Percentiles rank a stretch among this genome's conserved stretches.
phyloP scores from a whole-genome alignment of 345 rosid species.

The Boechera retrofracta region DNA sequence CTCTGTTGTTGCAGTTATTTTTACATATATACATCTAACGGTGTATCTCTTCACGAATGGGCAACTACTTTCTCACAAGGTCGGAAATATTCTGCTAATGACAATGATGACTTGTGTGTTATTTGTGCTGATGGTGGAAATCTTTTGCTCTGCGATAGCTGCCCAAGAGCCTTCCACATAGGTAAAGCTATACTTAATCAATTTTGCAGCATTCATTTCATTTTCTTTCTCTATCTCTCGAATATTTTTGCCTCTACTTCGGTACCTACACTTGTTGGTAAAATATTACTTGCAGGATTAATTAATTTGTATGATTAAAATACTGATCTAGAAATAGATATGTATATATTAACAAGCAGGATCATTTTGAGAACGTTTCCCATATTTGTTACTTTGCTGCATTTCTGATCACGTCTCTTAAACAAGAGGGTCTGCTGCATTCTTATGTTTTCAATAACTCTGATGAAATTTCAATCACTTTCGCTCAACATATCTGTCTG shows the following conservation, averaged over 20 bases:
- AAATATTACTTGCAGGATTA: slow-evolving; percentile 14
- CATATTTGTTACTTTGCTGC: slow-evolving; percentile 14
- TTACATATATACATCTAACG: slow-evolving; percentile 93
- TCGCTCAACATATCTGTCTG: slow-evolving; percentile 34
- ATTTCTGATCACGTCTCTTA: slow-evolving; percentile 23
- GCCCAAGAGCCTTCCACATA: slow-evolving; percentile 97
- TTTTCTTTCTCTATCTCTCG: slow-evolving; percentile 28
- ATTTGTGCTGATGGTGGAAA: slow-evolving; percentile 96
- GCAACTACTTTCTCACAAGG: slow-evolving; percentile 82
- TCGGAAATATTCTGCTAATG: slow-evolving; percentile 72
- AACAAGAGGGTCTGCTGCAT: slow-evolving; percentile 25
- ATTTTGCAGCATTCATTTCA: slow-evolving; percentile 27
- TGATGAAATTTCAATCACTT: slow-evolving; percentile 4
- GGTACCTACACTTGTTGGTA: slow-evolving; percentile 25
- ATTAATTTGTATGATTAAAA: slow-evolving; percentile 21
- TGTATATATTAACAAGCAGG: slow-evolving; percentile 24
- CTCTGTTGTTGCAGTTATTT: slow-evolving; percentile 67
- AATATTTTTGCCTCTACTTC: slow-evolving; percentile 15
- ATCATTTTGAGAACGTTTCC: slow-evolving; percentile 16
- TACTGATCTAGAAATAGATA: slow-evolving; percentile 3
- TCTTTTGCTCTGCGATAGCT: slow-evolving; percentile 93
- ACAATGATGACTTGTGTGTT: slow-evolving; percentile 82
- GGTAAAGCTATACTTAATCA: slow-evolving; percentile 51
- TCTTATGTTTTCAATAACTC: slow-evolving; percentile 29
- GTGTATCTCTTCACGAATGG: slow-evolving; percentile 98